Evolutionary conservation across 192 early-diverging fungal species (phyloP).

Genomic region (Funneliformis geosporum): DNA sequence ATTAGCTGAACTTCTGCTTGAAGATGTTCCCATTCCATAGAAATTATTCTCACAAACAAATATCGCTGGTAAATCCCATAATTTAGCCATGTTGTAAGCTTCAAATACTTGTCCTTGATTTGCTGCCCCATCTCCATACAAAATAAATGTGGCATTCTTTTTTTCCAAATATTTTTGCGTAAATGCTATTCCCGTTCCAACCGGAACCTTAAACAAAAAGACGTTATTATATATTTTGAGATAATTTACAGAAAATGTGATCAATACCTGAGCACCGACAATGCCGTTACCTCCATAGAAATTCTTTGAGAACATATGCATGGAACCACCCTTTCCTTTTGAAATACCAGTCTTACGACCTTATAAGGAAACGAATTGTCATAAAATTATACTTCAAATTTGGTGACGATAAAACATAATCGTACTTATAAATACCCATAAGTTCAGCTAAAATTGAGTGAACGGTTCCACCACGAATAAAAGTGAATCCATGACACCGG

Average conservation of each 20-base stretch:
- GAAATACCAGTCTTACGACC: conserved; percentile 82
- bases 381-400: neutral
- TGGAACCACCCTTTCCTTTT: conserved; percentile 97
- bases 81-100: conserved; percentile 98
- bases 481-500: conserved; percentile 97
- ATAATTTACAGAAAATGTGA: neutral
- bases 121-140: conserved; percentile 97
- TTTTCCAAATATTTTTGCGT: conserved; percentile 88
- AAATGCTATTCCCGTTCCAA: conserved; percentile 85
- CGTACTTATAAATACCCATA: conserved; percentile 50
- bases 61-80: conserved; percentile 90
- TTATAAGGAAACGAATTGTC: neutral
- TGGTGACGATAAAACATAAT: too few relatives aligned
- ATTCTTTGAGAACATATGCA: conserved; percentile 97
- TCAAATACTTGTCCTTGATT: conserved; percentile 99
- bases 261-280: conserved; percentile 87
- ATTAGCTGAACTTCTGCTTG: conserved; percentile 86
- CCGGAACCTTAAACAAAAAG: conserved; percentile 52
- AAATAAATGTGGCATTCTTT: conserved; percentile 79
- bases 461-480: conserved; percentile 74
- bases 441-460: conserved; percentile 74
- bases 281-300: conserved; percentile 99
- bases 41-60: conserved; percentile 99
- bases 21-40: conserved; percentile 98
- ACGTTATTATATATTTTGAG: neutral